Base-by-base conservation (phyloP, 2,329 filamentous ascomycete species). In the Penicillium sp. region DNA sequence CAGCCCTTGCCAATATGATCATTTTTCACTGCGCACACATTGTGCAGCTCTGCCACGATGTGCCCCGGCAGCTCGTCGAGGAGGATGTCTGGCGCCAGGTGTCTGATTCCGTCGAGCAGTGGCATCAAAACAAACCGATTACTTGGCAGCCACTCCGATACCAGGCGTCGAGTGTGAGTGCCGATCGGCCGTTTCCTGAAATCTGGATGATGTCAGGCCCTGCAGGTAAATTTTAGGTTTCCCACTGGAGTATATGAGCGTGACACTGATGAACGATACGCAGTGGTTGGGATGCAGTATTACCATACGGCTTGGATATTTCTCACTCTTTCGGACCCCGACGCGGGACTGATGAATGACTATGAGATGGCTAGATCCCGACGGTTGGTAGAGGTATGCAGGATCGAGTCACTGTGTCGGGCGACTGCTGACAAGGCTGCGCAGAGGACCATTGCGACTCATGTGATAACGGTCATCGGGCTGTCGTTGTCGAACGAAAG, bases 21-120 rank as follows among this genome's bases (percentile, higher is more conserved):
- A 59, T 70, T 4, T 63, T 66, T 23, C 54, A 67, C 7, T 70
- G 68, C 35, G 67, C 66, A 3, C 60, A 57, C 20, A 65, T 68
- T 2, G 52, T 71, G 4, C 62, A 60, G 14, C 33, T 51, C 18
- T 59, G 54, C 32, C 59, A 34, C 17, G 51, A 45, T 39, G 48
- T 47, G 4, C 55, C 55, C 10, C 42, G 41, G 6, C 23, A 45
- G 16, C 31, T 41, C 2, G 51, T 63, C 5, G 52, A 57, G 13
- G 43, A 48, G 30, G 14, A 38, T 7, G 50, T 42, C 9, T 62
- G 61, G 57, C 41, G 48, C n/a, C 39, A 45, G 17, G 38, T 61
- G 13, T 50, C 50, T 1, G 41, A 56, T 7, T 48, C 48, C 1
- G 57, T 67, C 0, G 57, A 63, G 4, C 40, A 46, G 1, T 67